A percentile compares a stretch with the other conserved stretches of the same genome.
phyloP scores from a whole-genome alignment of 306 rosid species.

The Inga leiocalycina region DNA sequence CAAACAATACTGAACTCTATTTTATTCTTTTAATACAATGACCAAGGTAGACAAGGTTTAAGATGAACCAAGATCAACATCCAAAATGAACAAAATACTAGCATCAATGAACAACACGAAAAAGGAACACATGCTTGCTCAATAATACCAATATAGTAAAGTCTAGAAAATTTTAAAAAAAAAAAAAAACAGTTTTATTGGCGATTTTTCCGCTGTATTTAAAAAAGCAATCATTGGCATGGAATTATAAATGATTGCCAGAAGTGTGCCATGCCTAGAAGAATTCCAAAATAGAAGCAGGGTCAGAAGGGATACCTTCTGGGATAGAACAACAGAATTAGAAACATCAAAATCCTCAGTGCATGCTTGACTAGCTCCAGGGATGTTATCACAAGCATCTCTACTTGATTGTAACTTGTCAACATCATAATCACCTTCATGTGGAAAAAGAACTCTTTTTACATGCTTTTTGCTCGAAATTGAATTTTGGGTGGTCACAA shows the following conservation, averaged over 20 bases:
- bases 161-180: too few species aligned
- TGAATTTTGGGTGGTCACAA: conserved; percentile 33
- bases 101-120: neutral
- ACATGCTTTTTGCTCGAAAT: conserved; percentile 48
- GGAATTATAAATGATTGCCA: conserved; percentile 7
- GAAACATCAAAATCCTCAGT: conserved; percentile 21
- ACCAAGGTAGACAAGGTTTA: neutral
- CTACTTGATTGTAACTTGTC: conserved; percentile 39
- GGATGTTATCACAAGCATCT: conserved; percentile 21
- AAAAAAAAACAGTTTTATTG: neutral
- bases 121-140: neutral
- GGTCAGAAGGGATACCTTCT: conserved; percentile 47
- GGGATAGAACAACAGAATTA: conserved; percentile 39
- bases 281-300: conserved; percentile 20
- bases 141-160: neutral
- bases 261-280: neutral
- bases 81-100: neutral
- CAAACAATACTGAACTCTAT: neutral
- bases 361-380: conserved; percentile 29
- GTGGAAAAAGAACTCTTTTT: conserved; percentile 66
- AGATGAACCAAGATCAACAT: neutral
- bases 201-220: neutral
- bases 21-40: neutral
- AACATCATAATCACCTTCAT: conserved; percentile 38
- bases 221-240: conserved; percentile 12